Evolutionary conservation across 768 basidiomycete species (phyloP).

Genomic region (Tylopilus vinaceipallidus): DNA sequence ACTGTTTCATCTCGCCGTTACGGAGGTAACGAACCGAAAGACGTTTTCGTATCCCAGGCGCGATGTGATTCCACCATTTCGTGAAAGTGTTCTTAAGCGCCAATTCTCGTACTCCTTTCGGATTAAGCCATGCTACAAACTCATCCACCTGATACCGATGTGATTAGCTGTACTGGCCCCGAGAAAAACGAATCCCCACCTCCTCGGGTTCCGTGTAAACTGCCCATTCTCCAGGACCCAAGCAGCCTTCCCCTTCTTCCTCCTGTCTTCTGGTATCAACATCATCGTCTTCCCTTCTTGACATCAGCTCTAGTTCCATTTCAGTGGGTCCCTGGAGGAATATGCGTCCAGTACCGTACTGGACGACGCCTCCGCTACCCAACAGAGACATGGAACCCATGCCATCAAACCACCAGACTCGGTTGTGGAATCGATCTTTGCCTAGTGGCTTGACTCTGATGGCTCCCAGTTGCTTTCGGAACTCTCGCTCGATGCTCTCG

Average conservation of each 20-base stretch:
- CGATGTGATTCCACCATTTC: constrained; percentile 84
- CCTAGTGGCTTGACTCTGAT: constrained; percentile 88
- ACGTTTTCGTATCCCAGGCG: constrained; percentile 75
- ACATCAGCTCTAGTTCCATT: constrained; percentile 72
- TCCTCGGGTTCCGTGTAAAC: constrained; percentile 84
- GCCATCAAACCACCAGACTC: constrained; percentile 99
- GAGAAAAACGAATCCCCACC: constrained; percentile 42
- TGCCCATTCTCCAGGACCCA: constrained; percentile 85
- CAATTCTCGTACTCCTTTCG: constrained; percentile 86
- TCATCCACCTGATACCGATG: constrained; percentile 63
- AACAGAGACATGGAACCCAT: constrained; percentile 82
- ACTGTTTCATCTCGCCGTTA: not conserved
- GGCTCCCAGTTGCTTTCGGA: constrained; percentile 82
- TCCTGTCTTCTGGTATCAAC: constrained; percentile 60
- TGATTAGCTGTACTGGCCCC: constrained; percentile 8
- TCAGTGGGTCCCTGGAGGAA: constrained; percentile 92
- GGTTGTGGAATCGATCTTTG: constrained; percentile 90
- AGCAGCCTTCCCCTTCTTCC: constrained; percentile 80
- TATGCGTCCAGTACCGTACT: constrained; percentile 86
- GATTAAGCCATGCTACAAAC: constrained; percentile 86
- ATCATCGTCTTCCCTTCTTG: constrained; percentile 50
- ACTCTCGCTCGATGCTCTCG: constrained; percentile 90
- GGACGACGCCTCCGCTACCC: constrained; percentile 71
- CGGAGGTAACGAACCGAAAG: constrained; percentile 52
- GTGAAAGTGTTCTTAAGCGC: constrained; percentile 72